These are phyloP conservation scores for Ettlia oleoabundans DNA, from an alignment of 139 green algal species.

Conservation along the genomic window DNA sequence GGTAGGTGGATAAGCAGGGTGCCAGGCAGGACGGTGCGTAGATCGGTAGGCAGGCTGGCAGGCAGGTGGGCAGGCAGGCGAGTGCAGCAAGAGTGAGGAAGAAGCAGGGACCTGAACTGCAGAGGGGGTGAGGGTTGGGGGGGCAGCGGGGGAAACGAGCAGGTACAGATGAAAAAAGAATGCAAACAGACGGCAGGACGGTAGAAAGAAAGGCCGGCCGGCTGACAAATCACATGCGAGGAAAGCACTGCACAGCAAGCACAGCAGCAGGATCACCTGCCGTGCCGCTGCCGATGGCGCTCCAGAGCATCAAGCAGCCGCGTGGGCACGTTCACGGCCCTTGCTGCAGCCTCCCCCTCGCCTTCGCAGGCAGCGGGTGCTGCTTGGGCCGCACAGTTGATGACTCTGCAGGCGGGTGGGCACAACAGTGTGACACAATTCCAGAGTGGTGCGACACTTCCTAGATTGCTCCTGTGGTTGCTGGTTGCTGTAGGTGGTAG, in stretches of 20 bases:
- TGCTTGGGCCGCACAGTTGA: slow-evolving; percentile 78
- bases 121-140: too few relatives aligned
- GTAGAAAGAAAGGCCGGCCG: neutral
- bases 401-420: slow-evolving; percentile 45
- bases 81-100: too few relatives aligned
- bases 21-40: neutral
- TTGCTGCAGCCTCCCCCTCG: slow-evolving; percentile 50
- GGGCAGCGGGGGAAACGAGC: too few relatives aligned
- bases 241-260: neutral
- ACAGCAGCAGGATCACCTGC: neutral
- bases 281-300: neutral
- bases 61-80: too few relatives aligned
- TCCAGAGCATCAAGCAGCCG: slow-evolving; percentile 52
- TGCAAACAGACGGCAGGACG: neutral
- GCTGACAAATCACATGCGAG: neutral
- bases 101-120: too few relatives aligned
- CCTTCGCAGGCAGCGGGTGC: slow-evolving; percentile 65
- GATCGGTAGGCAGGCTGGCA: too few relatives aligned
- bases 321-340: slow-evolving; percentile 62
- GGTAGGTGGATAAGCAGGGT: neutral
- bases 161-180: too few relatives aligned
- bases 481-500: too few relatives aligned
- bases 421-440: neutral
- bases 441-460: neutral
- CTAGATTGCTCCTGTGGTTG: too few relatives aligned